These are phyloP conservation scores for Pezicula radicicola DNA, from an alignment of 2,329 filamentous ascomycete species.

Conservation along the genomic window DNA sequence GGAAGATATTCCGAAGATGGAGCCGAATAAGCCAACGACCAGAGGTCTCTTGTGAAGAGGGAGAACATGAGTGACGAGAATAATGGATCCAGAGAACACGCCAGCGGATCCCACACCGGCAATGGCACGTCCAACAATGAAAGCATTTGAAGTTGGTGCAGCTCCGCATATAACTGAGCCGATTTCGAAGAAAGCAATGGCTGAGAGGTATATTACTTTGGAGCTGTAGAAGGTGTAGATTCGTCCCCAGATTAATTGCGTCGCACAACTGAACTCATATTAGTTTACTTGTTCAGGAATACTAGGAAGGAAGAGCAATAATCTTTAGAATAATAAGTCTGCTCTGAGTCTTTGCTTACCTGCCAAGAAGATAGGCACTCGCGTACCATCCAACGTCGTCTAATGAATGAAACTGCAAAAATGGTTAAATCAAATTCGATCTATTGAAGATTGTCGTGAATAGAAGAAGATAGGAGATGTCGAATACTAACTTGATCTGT, in stretches of 20 bases:
- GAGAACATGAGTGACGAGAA: slow-evolving; percentile 15
- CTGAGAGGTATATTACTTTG: slow-evolving; percentile 13
- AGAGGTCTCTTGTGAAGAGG: slow-evolving; percentile 15
- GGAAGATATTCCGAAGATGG: slow-evolving; percentile 18
- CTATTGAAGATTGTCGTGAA: no score
- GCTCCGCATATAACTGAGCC: slow-evolving; percentile 22
- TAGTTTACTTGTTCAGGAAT: no score
- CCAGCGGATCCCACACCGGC: slow-evolving; percentile 22
- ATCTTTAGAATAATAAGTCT: no score
- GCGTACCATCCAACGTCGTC: slow-evolving; percentile 1
- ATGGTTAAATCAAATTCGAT: no score
- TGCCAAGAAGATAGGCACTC: background rate
- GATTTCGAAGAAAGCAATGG: slow-evolving; percentile 24
- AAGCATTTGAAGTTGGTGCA: slow-evolving; percentile 21
- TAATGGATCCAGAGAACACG: slow-evolving; percentile 20
- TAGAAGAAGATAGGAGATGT: no score
- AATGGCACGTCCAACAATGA: slow-evolving; percentile 25
- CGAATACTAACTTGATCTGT: background rate
- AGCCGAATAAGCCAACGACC: slow-evolving; percentile 12
- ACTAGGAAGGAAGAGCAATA: no score
- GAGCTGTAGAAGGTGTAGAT: slow-evolving; percentile 16
- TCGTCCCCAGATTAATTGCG: slow-evolving; percentile 7
- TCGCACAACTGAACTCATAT: background rate
- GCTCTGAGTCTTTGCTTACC: no score
- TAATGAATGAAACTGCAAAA: background rate